phyloP scores from a whole-genome alignment of 176 grass and related monocot genomes.

The Saccharum spontaneum region DNA sequence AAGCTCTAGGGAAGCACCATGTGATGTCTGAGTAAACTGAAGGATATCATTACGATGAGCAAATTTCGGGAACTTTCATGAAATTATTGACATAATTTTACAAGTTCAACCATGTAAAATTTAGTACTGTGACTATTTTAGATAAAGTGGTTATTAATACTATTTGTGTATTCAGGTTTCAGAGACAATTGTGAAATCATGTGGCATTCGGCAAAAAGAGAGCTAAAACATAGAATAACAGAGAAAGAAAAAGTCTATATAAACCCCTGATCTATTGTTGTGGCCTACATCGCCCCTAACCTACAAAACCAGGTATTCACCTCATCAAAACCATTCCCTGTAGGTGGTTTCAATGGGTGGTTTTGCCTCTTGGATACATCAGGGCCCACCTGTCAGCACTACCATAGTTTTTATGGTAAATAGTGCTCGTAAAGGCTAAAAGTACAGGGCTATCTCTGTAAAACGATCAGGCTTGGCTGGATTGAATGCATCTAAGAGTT shows the following conservation, averaged over 20 bases:
- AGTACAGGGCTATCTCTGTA: background rate
- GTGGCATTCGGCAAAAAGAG: background rate
- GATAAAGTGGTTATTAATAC: constrained; percentile 10
- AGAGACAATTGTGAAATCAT: constrained; percentile 11
- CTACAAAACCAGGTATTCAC: background rate
- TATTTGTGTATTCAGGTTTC: background rate
- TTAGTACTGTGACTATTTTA: background rate
- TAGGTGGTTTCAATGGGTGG: background rate
- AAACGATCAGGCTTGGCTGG: background rate
- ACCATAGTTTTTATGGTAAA: background rate
- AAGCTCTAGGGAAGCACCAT: background rate
- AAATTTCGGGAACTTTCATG: background rate
- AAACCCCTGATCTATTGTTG: background rate
- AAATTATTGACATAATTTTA: background rate
- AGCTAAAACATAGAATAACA: background rate
- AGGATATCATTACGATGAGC: constrained; percentile 1
- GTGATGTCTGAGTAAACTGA: background rate
- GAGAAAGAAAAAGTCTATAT: background rate
- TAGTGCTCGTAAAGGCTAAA: background rate
- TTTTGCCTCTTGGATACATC: background rate
- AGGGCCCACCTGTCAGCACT: background rate
- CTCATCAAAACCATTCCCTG: background rate
- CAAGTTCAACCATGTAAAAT: background rate
- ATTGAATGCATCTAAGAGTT: background rate
- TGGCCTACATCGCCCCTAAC: background rate